A percentile compares a stretch with the other conserved stretches of the same genome.
Evolutionary conservation across 164 flowering plant genomes (phyloP).

Genomic region (Nelumbo lutea): DNA sequence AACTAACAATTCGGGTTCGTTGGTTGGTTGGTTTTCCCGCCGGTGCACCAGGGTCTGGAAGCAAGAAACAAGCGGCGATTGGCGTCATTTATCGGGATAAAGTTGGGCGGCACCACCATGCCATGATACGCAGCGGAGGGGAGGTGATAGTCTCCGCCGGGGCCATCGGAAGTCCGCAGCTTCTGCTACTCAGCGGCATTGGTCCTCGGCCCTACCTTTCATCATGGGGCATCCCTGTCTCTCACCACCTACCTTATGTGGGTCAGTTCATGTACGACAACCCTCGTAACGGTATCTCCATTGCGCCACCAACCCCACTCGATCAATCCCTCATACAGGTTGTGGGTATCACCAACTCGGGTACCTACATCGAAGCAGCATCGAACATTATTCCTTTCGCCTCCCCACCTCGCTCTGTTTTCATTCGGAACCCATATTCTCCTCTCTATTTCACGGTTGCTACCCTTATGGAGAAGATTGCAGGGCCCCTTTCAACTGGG

Average conservation of each 20-base stretch:
- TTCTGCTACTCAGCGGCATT: constrained; percentile 73
- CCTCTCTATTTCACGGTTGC: constrained; percentile 70
- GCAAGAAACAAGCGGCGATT: constrained; percentile 30
- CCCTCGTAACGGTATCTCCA: constrained; percentile 67
- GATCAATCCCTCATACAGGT: constrained; percentile 73
- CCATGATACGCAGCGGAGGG: constrained; percentile 50
- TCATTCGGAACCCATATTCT: constrained; percentile 31
- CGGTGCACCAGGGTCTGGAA: background rate
- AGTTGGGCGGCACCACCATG: constrained; percentile 56
- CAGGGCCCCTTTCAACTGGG: constrained; percentile 63
- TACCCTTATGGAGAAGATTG: constrained; percentile 66
- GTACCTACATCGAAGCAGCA: constrained; percentile 67
- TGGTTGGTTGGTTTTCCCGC: background rate
- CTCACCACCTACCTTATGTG: constrained; percentile 49
- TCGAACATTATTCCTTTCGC: constrained; percentile 53
- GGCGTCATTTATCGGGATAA: constrained; percentile 65
- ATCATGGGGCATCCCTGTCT: constrained; percentile 69
- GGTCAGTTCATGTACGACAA: constrained; percentile 74
- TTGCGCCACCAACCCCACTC: constrained; percentile 56
- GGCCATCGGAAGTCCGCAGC: constrained; percentile 87
- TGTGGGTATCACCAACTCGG: constrained; percentile 70
- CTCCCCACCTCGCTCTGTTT: constrained; percentile 36
- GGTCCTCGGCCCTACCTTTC: constrained; percentile 68
- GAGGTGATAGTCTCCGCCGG: constrained; percentile 79
- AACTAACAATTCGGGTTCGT: background rate